Evolutionary conservation across 768 basidiomycete genomes (phyloP), one percentile per base, ranked within the genome.

Genomic region (Tricholoma matsutake): DNA sequence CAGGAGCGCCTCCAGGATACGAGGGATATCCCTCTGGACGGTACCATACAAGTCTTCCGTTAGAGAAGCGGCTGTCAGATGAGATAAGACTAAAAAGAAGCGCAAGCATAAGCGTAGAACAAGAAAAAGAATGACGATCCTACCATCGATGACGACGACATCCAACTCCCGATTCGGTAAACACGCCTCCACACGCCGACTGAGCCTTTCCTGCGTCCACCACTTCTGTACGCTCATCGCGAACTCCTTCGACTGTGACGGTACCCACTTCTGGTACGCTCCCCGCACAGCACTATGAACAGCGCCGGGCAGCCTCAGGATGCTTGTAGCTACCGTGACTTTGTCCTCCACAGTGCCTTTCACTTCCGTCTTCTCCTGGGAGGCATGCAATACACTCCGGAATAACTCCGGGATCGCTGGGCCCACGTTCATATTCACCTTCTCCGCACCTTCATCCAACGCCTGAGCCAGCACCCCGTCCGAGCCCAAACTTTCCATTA

Each of bases 11-110:
- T 96, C 93, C 2, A 96, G 71, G 29, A 93, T 85, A 61, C 84
- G 86, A 0, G 92, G 89, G 18, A 93, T 91, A 68, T 95, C 94
- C 10, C 89, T 80, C 70, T 95, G 94, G 11, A 94, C 91, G 34
- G 87, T 83, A 20, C 93, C 93, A 68, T 88, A 94, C 18, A 81
- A 80, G 74, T 96, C 93, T 71, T 94, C 94, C 1, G 79, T 78
- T 13, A 95, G 75, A 4, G 93, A 94, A 0, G 87, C 84, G 61
- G 86, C 88, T 6, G 83, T 79, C 7, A 94, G 76, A 54, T 82
- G 80, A 1, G 88, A 83, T 3, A 95, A 77, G 5, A 85, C 92
- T 92, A 65, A 14, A 37, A 61, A 31, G 14, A 29, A 56, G 28
- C 31, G n/a, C 6, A 64, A 25, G 47, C 32, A 58, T 31, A 60